Conservation (phyloP, 306 rosid genomes). For the Inga laurina region DNA sequence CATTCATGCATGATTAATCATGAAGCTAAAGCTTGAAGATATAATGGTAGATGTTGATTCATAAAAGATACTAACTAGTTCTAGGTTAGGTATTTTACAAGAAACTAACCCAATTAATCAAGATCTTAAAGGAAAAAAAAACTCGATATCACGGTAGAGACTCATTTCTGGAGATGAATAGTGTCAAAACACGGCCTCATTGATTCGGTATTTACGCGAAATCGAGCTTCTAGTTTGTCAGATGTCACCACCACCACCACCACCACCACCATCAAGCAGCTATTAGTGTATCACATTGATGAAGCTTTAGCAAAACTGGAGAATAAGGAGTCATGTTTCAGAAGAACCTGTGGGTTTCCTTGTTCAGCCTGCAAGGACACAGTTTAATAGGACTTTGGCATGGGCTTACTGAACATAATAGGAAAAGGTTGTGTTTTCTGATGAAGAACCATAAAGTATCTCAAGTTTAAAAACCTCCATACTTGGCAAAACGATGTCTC, state of each 20-base stretch:
- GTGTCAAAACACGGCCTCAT: not conserved
- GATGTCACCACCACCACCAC: not conserved
- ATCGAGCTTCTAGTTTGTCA: not conserved
- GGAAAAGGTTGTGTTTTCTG: slow-evolving; percentile 8
- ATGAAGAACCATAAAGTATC: not conserved
- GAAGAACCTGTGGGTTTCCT: slow-evolving; percentile 78
- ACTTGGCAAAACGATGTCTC: not conserved
- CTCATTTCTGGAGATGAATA: not conserved
- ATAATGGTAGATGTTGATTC: not conserved
- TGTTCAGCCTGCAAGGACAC: slow-evolving; percentile 59
- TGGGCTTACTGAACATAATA: not conserved
- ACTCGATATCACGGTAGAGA: not conserved
- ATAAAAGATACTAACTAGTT: slow-evolving; percentile 12
- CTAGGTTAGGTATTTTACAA: slow-evolving; percentile 21
- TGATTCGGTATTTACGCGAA: not conserved
- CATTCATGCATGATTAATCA: not conserved
- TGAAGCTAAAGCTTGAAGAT: not conserved
- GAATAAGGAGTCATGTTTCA: slow-evolving; percentile 57
- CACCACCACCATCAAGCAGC: not conserved
- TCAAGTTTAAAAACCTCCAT: not conserved
- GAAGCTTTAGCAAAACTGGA: slow-evolving; percentile 80
- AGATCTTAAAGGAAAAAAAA: not conserved
- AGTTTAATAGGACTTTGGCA: not conserved
- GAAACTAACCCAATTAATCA: not conserved
- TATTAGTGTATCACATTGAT: slow-evolving; percentile 43